Evolutionary conservation across 371 early-diverging fungal genomes (phyloP).

Genomic region (Nematocida sp.): DNA sequence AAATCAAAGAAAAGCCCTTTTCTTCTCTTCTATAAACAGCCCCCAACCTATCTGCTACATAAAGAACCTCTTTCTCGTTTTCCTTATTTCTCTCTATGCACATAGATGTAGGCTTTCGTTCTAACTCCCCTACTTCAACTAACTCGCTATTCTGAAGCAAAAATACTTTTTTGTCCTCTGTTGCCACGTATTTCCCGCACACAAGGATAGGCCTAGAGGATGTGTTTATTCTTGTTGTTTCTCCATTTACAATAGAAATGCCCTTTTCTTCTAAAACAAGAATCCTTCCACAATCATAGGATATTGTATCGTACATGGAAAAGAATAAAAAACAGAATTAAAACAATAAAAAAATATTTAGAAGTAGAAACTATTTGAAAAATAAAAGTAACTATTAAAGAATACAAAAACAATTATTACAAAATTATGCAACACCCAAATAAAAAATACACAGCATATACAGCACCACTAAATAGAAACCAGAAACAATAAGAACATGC

Average conservation of each 20-base stretch:
- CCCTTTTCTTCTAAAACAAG: not conserved
- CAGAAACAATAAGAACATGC: no score
- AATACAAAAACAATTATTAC: no score
- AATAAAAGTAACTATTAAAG: no score
- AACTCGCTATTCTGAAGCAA: not conserved
- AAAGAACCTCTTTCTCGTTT: not conserved
- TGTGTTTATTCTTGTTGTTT: not conserved
- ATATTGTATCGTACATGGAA: not conserved
- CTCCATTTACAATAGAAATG: not conserved
- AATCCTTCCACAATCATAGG: not conserved
- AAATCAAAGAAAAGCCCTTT: not conserved
- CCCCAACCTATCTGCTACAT: constrained; percentile 33
- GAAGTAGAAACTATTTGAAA: no score
- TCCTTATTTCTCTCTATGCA: not conserved
- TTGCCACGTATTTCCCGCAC: not conserved
- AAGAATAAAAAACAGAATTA: no score
- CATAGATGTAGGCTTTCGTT: not conserved
- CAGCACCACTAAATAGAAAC: no score
- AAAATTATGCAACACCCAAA: no score
- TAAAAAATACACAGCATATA: no score
- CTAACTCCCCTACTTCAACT: not conserved
- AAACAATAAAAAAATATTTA: no score
- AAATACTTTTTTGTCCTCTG: constrained; percentile 24
- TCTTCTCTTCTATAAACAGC: constrained; percentile 23
- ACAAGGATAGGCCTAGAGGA: not conserved